These are phyloP conservation scores for Phytophthora nicotianae DNA, from an alignment of 352 stramenopile genomes.

Conservation along the genomic window DNA sequence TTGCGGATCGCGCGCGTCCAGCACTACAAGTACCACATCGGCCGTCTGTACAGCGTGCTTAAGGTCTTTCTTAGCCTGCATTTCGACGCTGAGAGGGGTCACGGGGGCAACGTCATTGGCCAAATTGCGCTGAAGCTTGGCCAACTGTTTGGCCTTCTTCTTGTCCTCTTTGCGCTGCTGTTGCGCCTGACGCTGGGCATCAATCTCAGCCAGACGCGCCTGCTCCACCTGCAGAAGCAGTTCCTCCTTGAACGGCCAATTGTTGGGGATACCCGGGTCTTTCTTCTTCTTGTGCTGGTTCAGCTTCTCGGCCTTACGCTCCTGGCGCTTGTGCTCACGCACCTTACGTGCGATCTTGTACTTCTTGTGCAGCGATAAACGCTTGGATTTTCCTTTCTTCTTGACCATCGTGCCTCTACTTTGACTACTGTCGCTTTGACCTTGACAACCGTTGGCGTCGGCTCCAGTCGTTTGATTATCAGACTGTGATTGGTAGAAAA, in stretches of 20 bases:
- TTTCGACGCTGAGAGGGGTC: constrained; percentile 72
- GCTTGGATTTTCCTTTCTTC: constrained; percentile 99
- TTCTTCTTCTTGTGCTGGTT: constrained; percentile 94
- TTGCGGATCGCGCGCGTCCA: constrained; percentile 98
- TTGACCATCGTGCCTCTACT: constrained; percentile 92
- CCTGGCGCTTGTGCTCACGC: constrained; percentile 94
- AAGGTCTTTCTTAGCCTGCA: constrained; percentile 81
- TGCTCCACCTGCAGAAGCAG: constrained; percentile 87
- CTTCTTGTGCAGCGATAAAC: constrained; percentile 98
- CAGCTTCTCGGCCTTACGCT: constrained; percentile 92
- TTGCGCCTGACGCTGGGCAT: constrained; percentile 62
- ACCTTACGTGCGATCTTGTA: constrained; percentile 96
- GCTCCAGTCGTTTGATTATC: constrained; percentile 48
- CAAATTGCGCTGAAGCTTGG: constrained; percentile 30
- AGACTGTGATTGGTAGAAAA: constrained; percentile 36
- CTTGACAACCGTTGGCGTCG: constrained; percentile 18
- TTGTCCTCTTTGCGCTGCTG: constrained; percentile 69
- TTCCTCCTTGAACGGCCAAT: constrained; percentile 98
- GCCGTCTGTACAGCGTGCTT: constrained; percentile 72
- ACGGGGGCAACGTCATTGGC: constrained; percentile 35
- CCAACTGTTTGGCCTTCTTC: constrained; percentile 63
- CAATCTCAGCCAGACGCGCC: constrained; percentile 74
- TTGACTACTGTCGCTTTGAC: constrained; percentile 3
- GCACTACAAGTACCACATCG: constrained; percentile 84
- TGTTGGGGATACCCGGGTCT: constrained; percentile 98